Evolutionary conservation across 2,329 filamentous ascomycete genomes (phyloP).

Genomic region (Rhinocladiella mackenziei): DNA sequence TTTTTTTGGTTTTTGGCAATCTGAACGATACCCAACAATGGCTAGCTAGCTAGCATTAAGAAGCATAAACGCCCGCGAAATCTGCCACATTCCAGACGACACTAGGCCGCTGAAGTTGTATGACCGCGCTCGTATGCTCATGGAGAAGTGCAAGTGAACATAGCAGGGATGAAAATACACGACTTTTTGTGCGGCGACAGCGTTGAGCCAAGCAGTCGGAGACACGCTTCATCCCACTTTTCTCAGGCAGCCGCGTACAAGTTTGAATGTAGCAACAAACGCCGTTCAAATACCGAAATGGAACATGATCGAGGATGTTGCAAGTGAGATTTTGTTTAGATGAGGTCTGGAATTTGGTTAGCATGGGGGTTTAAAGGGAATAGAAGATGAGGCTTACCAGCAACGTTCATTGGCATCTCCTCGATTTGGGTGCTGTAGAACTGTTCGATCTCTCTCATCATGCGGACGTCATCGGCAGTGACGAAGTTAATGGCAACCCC

Average conservation of each 20-base stretch:
- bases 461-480: conserved; percentile 96
- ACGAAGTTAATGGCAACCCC: conserved; percentile 99
- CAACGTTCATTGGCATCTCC: conserved; percentile 98
- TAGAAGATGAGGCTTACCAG: conserved; percentile 48
- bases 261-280: conserved; percentile 27
- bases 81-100: conserved; percentile 19
- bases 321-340: conserved; percentile 25
- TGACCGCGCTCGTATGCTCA: conserved; percentile 25
- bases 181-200: conserved; percentile 24
- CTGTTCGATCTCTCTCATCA: conserved; percentile 99
- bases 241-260: conserved; percentile 26
- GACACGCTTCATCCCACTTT: conserved; percentile 32
- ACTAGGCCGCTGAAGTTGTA: conserved; percentile 18
- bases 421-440: conserved; percentile 99
- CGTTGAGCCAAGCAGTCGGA: conserved; percentile 32
- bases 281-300: conserved; percentile 28
- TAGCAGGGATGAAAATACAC: conserved; percentile 21
- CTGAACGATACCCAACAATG: conserved; percentile 27
- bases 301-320: conserved; percentile 13
- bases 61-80: conserved; percentile 24
- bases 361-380: conserved; percentile 10
- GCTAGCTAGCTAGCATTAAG: conserved; percentile 23
- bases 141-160: conserved; percentile 8
- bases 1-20: conserved; percentile 27
- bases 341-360: conserved; percentile 30